Conservation (phyloP, 768 basidiomycete genomes). For the Dioszegia aurantiaca region DNA sequence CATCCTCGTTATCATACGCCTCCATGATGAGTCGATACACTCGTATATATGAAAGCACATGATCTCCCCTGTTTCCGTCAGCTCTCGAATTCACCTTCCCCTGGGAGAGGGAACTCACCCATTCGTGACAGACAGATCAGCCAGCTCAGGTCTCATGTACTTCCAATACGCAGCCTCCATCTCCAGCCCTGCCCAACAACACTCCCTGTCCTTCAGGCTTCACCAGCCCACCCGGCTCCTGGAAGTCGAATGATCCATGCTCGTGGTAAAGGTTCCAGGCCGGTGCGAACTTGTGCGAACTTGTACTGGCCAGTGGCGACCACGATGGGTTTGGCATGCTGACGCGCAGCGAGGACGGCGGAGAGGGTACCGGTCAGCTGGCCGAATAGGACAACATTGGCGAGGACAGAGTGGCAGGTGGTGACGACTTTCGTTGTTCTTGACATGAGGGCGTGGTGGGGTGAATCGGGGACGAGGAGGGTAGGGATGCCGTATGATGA, state of each 20-base stretch:
- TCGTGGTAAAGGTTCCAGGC: slow-evolving; percentile 55
- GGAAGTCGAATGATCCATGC: slow-evolving; percentile 48
- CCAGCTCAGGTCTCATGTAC: slow-evolving; percentile 85
- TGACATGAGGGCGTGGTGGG: slow-evolving; percentile 92
- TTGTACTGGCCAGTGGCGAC: slow-evolving; percentile 97
- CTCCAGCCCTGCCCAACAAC: slow-evolving; percentile 72
- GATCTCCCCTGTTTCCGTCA: slow-evolving; percentile 70
- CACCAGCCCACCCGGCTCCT: slow-evolving; percentile 40
- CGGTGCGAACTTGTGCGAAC: slow-evolving; percentile 84
- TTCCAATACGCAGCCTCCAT: slow-evolving; percentile 96
- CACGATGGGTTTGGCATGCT: slow-evolving; percentile 86
- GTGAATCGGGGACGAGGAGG: slow-evolving; percentile 95
- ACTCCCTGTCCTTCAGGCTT: slow-evolving; percentile 57
- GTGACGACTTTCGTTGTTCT: slow-evolving; percentile 94
- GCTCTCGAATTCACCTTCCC: no score
- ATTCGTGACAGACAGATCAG: slow-evolving; percentile 93
- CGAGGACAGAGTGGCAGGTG: slow-evolving; percentile 90
- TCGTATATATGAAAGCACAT: slow-evolving; percentile 93
- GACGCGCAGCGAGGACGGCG: slow-evolving; percentile 79
- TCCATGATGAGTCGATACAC: slow-evolving; percentile 79
- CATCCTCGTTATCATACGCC: slow-evolving; percentile 91
- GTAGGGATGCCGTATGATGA: slow-evolving; percentile 82
- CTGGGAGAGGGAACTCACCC: slow-evolving; percentile 65
- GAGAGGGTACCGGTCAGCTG: slow-evolving; percentile 79
- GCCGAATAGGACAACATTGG: slow-evolving; percentile 94